A percentile compares a stretch with the other conserved stretches of the same genome.
Evolutionary conservation across 495 filamentous ascomycete species (phyloP).

Genomic region (Geopyxis carbonaria): DNA sequence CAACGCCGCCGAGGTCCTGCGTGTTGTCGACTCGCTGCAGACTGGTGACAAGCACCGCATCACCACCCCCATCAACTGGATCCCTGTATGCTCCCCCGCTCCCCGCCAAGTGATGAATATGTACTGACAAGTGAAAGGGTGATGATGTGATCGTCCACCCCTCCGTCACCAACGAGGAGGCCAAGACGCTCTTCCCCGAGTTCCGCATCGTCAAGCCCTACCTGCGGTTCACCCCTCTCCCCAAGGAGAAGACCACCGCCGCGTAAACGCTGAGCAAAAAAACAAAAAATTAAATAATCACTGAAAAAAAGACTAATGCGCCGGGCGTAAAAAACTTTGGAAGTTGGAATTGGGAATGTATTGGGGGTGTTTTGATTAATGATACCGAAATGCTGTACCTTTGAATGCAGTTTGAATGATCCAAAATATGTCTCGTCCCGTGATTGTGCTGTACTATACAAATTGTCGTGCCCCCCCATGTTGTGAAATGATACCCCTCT

Average conservation of each 20-base stretch:
- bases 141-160: conserved; percentile 96
- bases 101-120: neutral
- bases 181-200: conserved; percentile 77
- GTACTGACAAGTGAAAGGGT: conserved; percentile 25
- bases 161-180: conserved; percentile 66
- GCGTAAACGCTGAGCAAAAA: neutral
- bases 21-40: conserved; percentile 89
- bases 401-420: too few species aligned
- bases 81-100: conserved; percentile 28
- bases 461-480: too few species aligned
- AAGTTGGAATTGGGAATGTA: too few species aligned
- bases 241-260: conserved; percentile 36
- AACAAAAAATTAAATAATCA: neutral
- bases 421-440: too few species aligned
- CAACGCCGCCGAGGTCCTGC: conserved; percentile 89
- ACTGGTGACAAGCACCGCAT: conserved; percentile 89
- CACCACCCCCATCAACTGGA: conserved; percentile 88
- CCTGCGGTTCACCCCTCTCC: conserved; percentile 50
- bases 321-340: too few species aligned
- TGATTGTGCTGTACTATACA: too few species aligned
- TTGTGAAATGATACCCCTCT: too few species aligned
- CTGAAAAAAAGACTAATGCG: conserved; percentile 1
- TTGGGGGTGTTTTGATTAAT: too few species aligned
- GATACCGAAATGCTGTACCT: too few species aligned
- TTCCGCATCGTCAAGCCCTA: conserved; percentile 93